A percentile compares a stretch with the other conserved stretches of the same genome.
phyloP scores from a whole-genome alignment of 345 rosid genomes.

The Dovyalis caffra region DNA sequence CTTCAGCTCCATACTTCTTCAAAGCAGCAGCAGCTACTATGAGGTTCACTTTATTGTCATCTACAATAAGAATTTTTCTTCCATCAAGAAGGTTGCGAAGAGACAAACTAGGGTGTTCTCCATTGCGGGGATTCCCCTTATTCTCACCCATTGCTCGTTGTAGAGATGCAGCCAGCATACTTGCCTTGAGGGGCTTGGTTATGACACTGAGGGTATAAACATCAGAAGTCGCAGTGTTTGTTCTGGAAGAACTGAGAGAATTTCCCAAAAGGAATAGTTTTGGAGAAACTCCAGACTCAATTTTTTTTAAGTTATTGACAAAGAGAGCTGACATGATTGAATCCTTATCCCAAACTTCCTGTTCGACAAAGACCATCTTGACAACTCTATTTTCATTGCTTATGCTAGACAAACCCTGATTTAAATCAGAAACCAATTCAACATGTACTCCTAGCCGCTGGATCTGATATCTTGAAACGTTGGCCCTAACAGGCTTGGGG shows the following conservation, averaged over 20 bases:
- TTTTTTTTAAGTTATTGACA: conserved; percentile 33
- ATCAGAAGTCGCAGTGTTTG: conserved; percentile 22
- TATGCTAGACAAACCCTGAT: conserved; percentile 42
- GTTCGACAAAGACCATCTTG: conserved; percentile 70
- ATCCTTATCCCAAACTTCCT: conserved; percentile 81
- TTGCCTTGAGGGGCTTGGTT: conserved; percentile 81
- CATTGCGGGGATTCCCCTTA: conserved; percentile 53
- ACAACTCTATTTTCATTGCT: conserved; percentile 29
- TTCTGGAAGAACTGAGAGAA: conserved; percentile 40
- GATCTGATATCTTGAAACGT: conserved; percentile 74
- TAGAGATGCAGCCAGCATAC: conserved; percentile 78
- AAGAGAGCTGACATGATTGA: conserved; percentile 40
- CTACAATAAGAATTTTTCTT: conserved; percentile 75
- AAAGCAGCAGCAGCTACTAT: conserved; percentile 91
- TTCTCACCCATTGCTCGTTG: conserved; percentile 73
- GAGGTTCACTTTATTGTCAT: conserved; percentile 83
- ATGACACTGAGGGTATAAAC: conserved; percentile 44
- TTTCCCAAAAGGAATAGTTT: conserved; percentile 63
- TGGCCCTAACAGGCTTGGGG: conserved; percentile 63
- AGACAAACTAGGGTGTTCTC: conserved; percentile 53
- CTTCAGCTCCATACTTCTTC: conserved; percentile 93
- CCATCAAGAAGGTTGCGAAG: conserved; percentile 71
- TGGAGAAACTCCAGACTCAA: conserved; percentile 34
- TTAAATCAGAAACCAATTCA: conserved; percentile 54
- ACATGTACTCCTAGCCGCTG: conserved; percentile 73